These are phyloP conservation scores for Suillus paluster DNA, from an alignment of 768 basidiomycete genomes.

Conservation along the genomic window DNA sequence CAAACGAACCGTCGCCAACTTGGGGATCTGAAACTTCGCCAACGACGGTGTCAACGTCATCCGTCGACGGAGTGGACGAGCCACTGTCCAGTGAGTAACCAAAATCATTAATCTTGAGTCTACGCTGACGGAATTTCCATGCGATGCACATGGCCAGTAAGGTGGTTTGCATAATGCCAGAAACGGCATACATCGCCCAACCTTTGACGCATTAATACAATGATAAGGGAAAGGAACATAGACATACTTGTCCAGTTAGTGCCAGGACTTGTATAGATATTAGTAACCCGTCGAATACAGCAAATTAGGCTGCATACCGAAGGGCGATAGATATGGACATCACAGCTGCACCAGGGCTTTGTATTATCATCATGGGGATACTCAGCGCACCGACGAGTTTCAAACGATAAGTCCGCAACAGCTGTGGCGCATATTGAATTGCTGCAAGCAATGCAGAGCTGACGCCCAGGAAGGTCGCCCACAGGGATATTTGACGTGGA, in stretches of 20 bases:
- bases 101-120: conserved; percentile 87
- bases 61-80: not conserved
- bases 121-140: conserved; percentile 82
- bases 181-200: conserved; percentile 81
- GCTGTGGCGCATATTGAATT: conserved; percentile 88
- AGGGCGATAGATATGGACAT: conserved; percentile 86
- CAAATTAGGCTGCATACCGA: conserved; percentile 43
- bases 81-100: conserved; percentile 55
- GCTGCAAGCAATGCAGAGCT: conserved; percentile 77
- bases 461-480: conserved; percentile 90
- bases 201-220: conserved; percentile 42
- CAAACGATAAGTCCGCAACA: conserved; percentile 74
- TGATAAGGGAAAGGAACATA: not conserved
- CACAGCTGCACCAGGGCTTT: conserved; percentile 86
- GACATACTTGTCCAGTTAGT: conserved; percentile 84
- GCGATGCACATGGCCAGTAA: conserved; percentile 84
- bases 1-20: not conserved
- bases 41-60: not conserved
- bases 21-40: conserved; percentile 2
- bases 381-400: conserved; percentile 92
- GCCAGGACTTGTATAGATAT: conserved; percentile 53
- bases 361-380: conserved; percentile 95
- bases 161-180: conserved; percentile 82
- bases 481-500: conserved; percentile 48
- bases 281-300: conserved; percentile 4